Conservation (phyloP, 805 yeast genomes). For the Dipodascus geniculatus region DNA sequence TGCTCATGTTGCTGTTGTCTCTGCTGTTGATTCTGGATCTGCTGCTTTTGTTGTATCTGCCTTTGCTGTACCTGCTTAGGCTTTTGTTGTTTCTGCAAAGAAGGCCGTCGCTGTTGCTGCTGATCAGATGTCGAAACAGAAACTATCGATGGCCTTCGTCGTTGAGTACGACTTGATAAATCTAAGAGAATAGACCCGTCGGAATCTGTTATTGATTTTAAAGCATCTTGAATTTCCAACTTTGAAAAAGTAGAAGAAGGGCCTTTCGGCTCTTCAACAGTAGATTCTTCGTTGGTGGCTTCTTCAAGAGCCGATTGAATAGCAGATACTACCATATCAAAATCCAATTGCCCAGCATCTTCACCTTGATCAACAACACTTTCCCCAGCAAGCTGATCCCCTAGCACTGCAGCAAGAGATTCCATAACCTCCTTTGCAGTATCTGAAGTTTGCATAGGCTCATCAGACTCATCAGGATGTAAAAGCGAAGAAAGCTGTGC, state of each 20-base stretch:
- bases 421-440: conserved; percentile 2
- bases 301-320: not conserved
- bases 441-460: not conserved
- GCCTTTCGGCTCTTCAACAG: not conserved
- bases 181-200: not conserved
- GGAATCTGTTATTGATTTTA: not conserved
- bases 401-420: not conserved
- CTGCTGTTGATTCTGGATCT: not conserved
- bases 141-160: not conserved
- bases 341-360: not conserved
- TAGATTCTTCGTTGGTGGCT: not conserved
- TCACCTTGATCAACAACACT: not conserved
- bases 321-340: not conserved
- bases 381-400: not conserved
- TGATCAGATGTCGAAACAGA: not conserved
- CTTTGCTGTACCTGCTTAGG: not conserved
- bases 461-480: not conserved
- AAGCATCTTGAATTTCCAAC: not conserved
- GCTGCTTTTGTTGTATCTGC: not conserved
- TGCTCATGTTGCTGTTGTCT: not conserved
- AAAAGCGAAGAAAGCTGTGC: not conserved
- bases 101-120: not conserved
- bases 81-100: not conserved
- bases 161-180: not conserved
- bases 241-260: not conserved